Base-by-base conservation (phyloP, 345 rosid species). In the Viola odorata region DNA sequence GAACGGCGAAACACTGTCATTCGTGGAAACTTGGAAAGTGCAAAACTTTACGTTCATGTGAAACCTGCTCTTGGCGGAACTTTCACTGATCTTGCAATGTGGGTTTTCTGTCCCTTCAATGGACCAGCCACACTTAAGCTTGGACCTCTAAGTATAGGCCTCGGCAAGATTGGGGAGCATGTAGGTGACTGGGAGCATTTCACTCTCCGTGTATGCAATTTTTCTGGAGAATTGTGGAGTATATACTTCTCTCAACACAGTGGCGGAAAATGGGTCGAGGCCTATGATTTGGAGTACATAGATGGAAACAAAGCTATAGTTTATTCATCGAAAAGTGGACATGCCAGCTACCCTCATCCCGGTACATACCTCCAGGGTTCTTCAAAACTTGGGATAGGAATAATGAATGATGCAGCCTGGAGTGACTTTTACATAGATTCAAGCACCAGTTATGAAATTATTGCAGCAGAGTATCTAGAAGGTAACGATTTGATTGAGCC, bases 161-260 rank as follows among this genome's bases (percentile, higher is more conserved):
- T 92, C 50, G 59, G 77, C 68, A 78, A 69, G 61, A 78, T 84
- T 9, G 98, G 98, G 6, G 90, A 87, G 75, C 96, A 89, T 71
- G 87, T 90, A 4, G 82, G 90, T n/a, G 97, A 92, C 44, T 89
- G 96, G 97, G 98, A 89, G 73, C 97, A 92, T 73, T 83, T 84
- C 70, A 92, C 98, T 63, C 88, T 92, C 61, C 78, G 98, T 1
- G 73, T 87, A 66, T 66, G 91, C 81, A 92, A 89, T 80, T 89
- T 87, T 57, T 78, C 80, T 0, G 91, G 95, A 41, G 90, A 84
- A 71, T 87, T 90, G 3, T 77, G 84, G 84, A 76, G 83, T 52
- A 55, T 85, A 53, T 91, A 89, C 77, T 89, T 87, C 80, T 91
- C 98, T 8, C 98, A 92, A 69, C 96, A 89, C 75, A 87, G 96